phyloP scores from a whole-genome alignment of 257 asterid genomes.

The Lycium ferocissimum region DNA sequence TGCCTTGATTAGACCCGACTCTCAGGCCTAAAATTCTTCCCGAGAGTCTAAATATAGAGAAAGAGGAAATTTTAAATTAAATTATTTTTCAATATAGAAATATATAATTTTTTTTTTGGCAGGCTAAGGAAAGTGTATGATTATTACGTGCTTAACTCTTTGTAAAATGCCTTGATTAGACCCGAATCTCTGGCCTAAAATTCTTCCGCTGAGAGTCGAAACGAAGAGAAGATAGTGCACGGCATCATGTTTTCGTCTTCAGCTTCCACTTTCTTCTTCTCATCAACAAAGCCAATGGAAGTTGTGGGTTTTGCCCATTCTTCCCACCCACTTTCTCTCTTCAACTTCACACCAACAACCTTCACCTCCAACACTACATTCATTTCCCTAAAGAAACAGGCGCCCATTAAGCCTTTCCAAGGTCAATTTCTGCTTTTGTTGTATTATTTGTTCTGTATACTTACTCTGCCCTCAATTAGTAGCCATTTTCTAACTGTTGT shows the following conservation, averaged over 20 bases:
- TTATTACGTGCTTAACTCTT: too few species aligned
- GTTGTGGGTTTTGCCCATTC: slow-evolving; percentile 37
- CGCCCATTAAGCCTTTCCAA: slow-evolving; percentile 2
- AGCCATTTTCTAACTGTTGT: neutral
- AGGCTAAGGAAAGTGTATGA: too few species aligned
- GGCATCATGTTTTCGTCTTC: slow-evolving; percentile 39
- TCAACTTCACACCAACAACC: slow-evolving; percentile 35
- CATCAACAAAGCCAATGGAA: slow-evolving; percentile 46
- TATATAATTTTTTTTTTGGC: too few species aligned
- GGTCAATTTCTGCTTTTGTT: slow-evolving; percentile 23
- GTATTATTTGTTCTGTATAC: neutral
- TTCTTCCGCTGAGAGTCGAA: neutral
- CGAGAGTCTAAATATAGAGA: too few species aligned
- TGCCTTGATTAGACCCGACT: too few species aligned
- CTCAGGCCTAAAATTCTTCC: too few species aligned
- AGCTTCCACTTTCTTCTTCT: slow-evolving; percentile 1
- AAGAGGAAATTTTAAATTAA: too few species aligned
- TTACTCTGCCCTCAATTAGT: neutral
- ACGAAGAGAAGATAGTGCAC: slow-evolving; percentile 17
- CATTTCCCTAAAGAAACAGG: neutral
- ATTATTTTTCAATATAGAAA: too few species aligned
- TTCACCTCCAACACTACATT: neutral
- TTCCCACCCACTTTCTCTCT: slow-evolving; percentile 38
- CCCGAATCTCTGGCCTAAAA: too few species aligned
- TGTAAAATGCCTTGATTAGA: too few species aligned